Conservation (phyloP, 2,329 filamentous ascomycete species). For the Beauveria sp. region DNA sequence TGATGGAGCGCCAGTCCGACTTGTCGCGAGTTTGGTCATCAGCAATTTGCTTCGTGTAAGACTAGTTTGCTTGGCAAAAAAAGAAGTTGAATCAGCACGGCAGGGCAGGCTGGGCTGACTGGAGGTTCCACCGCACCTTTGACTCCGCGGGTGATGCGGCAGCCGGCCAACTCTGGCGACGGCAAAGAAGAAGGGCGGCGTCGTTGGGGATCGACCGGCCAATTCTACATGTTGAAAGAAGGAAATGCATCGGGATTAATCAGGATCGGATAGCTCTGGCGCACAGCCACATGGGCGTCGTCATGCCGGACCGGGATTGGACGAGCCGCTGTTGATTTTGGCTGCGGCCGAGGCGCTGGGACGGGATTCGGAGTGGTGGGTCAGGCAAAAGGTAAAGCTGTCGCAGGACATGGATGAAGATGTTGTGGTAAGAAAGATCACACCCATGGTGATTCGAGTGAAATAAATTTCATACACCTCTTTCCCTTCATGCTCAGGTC, state of each 20-base stretch:
- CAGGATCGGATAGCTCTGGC: neutral
- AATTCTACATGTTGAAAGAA: no score
- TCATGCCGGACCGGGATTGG: neutral
- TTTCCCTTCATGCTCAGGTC: no score
- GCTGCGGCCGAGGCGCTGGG: neutral
- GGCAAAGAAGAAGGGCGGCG: neutral
- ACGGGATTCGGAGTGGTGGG: constrained; percentile 5
- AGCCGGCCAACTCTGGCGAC: neutral
- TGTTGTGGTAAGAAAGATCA: neutral
- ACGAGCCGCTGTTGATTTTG: neutral
- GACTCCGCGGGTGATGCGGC: neutral
- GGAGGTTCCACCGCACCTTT: neutral
- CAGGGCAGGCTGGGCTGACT: neutral
- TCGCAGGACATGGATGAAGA: neutral
- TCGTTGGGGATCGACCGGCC: no score
- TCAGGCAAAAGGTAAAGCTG: neutral
- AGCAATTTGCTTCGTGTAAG: neutral
- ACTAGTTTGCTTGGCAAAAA: neutral
- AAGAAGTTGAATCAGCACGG: neutral
- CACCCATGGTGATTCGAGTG: no score
- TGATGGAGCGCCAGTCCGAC: neutral
- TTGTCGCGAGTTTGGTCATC: no score
- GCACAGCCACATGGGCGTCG: constrained; percentile 9
- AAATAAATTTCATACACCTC: no score
- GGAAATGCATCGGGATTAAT: neutral